Conservation (phyloP, 352 stramenopile genomes). For the Globisporangium middletonii region DNA sequence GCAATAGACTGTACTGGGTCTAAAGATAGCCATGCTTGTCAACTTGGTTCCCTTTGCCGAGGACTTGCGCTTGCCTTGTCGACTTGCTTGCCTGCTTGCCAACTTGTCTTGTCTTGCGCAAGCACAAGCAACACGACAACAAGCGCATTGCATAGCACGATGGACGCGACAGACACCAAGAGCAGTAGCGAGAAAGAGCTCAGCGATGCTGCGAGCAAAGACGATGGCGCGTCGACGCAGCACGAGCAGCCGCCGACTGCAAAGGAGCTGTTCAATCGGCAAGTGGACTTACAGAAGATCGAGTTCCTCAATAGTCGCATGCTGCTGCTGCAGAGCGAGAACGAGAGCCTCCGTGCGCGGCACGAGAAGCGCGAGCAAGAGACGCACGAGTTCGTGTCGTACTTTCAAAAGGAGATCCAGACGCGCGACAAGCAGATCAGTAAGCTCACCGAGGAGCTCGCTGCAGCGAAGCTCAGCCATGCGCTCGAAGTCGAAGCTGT, state of each 20-base stretch:
- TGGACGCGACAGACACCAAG: constrained; percentile 7
- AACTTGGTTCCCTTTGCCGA: too few species aligned
- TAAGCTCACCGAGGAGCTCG: constrained; percentile 82
- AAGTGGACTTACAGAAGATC: constrained; percentile 62
- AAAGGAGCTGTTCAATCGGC: constrained; percentile 54
- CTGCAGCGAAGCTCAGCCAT: constrained; percentile 48
- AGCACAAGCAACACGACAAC: neutral
- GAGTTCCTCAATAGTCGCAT: constrained; percentile 56
- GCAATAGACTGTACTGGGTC: neutral
- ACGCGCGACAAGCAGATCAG: constrained; percentile 67
- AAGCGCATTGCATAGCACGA: neutral
- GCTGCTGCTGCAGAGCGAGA: constrained; percentile 63
- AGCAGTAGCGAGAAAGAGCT: neutral
- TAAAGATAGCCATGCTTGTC: too few species aligned
- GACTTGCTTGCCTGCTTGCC: neutral
- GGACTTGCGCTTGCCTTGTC: neutral
- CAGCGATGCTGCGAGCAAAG: neutral
- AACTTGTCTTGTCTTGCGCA: neutral
- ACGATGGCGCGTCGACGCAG: neutral
- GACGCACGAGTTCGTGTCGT: constrained; percentile 92
- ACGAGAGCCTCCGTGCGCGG: constrained; percentile 65
- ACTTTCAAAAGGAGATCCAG: constrained; percentile 92
- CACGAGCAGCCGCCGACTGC: constrained; percentile 15
- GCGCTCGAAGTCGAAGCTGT: constrained; percentile 51
- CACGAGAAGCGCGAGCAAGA: constrained; percentile 89